phyloP scores from a whole-genome alignment of 2,329 filamentous ascomycete species.

The Epicoccum nigrum region DNA sequence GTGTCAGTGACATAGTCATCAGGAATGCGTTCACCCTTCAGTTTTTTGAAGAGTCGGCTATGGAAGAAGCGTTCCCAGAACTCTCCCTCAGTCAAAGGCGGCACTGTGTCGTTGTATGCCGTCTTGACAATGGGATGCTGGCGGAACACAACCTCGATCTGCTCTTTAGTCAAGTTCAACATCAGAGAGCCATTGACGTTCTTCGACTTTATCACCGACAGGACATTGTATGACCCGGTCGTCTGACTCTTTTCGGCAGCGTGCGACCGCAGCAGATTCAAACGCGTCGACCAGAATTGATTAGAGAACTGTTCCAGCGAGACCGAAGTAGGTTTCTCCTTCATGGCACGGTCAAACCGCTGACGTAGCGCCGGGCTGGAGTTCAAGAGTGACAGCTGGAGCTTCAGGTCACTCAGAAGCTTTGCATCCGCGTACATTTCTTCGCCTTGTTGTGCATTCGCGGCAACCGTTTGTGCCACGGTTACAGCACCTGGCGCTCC shows the following conservation, averaged over 20 bases:
- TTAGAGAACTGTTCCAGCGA: conserved; percentile 80
- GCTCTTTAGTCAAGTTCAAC: conserved; percentile 86
- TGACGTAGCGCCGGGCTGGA: conserved; percentile 76
- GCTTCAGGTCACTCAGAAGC: conserved; percentile 76
- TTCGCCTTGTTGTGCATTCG: conserved; percentile 55
- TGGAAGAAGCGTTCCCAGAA: conserved; percentile 97
- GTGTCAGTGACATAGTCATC: conserved; percentile 78
- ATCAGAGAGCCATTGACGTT: conserved; percentile 72
- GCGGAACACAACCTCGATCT: conserved; percentile 89
- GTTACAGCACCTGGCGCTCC: conserved; percentile 71
- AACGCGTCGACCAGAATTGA: conserved; percentile 93
- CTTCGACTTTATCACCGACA: conserved; percentile 85
- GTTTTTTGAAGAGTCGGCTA: conserved; percentile 85
- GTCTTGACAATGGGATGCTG: conserved; percentile 90
- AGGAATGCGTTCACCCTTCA: conserved; percentile 85
- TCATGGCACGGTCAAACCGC: conserved; percentile 84
- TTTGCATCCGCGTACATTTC: conserved; percentile 81
- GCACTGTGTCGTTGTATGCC: conserved; percentile 90
- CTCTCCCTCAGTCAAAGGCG: conserved; percentile 73
- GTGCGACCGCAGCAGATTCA: conserved; percentile 84
- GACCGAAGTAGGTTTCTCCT: conserved; percentile 83
- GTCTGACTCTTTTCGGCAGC: conserved; percentile 87
- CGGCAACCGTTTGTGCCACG: conserved; percentile 70
- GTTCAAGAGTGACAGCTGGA: conserved; percentile 88
- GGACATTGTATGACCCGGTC: conserved; percentile 89